phyloP scores from a whole-genome alignment of 305 asterid species.

The Fraxinus greggii region DNA sequence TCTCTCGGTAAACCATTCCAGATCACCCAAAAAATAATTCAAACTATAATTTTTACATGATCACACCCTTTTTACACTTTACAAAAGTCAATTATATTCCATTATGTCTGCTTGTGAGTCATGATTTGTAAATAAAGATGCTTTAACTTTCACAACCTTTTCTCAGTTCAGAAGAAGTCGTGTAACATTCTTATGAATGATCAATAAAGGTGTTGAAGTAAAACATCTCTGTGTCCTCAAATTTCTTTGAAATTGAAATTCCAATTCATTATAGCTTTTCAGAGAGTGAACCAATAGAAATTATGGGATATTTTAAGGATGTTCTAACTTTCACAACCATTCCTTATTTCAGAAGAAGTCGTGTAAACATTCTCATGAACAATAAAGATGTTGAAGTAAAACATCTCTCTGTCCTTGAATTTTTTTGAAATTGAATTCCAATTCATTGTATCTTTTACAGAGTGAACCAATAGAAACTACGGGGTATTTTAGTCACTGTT shows the following conservation, averaged over 20 bases:
- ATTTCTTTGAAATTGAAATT: not conserved
- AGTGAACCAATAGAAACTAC: not conserved
- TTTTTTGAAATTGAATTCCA: not conserved
- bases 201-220: not conserved
- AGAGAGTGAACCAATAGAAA: not conserved
- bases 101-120: not conserved
- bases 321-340: not conserved
- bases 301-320: not conserved
- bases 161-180: not conserved
- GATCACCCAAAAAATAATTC: not conserved
- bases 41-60: not conserved
- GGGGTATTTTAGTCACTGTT: not conserved
- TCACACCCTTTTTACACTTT: not conserved
- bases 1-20: not conserved
- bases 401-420: not conserved
- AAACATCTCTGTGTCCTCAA: not conserved
- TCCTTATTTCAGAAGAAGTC: not conserved
- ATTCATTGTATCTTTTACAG: not conserved
- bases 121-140: not conserved
- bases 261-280: not conserved
- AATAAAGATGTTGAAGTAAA: not conserved
- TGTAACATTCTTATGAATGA: not conserved
- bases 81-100: not conserved
- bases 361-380: not conserved
- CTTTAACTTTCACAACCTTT: not conserved